A percentile compares a stretch with the other conserved stretches of the same genome.
These are phyloP conservation scores for Yarrowia sp. DNA, from an alignment of 805 yeast species.

Conservation along the genomic window DNA sequence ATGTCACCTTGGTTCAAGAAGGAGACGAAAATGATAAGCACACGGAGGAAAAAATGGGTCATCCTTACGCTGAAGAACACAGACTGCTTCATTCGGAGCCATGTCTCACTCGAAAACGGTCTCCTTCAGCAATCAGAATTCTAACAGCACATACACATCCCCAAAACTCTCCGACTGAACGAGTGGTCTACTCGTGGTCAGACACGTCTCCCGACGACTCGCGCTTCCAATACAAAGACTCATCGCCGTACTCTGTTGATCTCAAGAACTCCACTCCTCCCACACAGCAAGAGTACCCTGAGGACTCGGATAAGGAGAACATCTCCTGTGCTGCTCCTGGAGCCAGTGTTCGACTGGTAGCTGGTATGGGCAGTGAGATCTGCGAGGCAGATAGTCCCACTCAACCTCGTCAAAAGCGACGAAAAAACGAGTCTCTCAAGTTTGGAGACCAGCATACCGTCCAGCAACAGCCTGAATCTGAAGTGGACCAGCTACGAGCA, in stretches of 20 bases:
- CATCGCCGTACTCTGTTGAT: conserved; percentile 22
- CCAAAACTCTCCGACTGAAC: conserved; percentile 28
- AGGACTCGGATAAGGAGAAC: conserved; percentile 31
- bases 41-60: neutral
- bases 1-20: conserved; percentile 6
- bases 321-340: conserved; percentile 9
- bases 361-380: conserved; percentile 30
- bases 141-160: conserved; percentile 35
- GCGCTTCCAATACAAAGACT: conserved; percentile 29
- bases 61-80: neutral
- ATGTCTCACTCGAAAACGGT: conserved; percentile 17
- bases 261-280: conserved; percentile 30
- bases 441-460: conserved; percentile 8
- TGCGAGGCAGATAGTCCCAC: conserved; percentile 21
- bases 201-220: conserved; percentile 31
- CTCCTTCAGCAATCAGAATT: conserved; percentile 28
- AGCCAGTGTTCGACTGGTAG: neutral
- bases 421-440: conserved; percentile 10
- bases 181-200: conserved; percentile 29
- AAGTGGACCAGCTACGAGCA: neutral
- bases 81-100: conserved; percentile 17
- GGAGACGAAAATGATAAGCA: neutral
- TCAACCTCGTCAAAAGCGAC: conserved; percentile 12
- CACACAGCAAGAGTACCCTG: conserved; percentile 25
- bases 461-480: neutral